These are phyloP conservation scores for Xylaria sp. DNA, from an alignment of 2,329 filamentous ascomycete species.

Conservation along the genomic window DNA sequence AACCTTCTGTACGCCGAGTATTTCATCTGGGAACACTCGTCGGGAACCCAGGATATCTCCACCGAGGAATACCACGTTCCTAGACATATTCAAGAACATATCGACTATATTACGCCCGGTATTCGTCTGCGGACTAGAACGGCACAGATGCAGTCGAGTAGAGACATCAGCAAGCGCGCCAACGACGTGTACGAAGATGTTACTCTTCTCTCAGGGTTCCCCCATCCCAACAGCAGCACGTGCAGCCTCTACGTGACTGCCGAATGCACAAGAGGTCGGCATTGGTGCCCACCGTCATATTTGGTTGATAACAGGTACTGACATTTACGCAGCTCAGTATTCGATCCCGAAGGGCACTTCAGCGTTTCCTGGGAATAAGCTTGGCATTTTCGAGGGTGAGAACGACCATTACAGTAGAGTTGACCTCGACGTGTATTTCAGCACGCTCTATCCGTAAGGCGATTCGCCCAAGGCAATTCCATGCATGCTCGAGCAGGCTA, in stretches of 20 bases:
- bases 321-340: not conserved
- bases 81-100: not conserved
- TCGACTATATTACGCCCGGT: conserved; percentile 1
- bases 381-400: not conserved
- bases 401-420: not conserved
- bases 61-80: not conserved
- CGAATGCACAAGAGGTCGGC: not conserved
- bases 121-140: not conserved
- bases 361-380: not conserved
- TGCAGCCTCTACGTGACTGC: not conserved
- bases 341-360: conserved; percentile 1
- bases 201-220: not conserved
- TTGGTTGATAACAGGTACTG: not conserved
- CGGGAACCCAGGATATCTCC: not conserved
- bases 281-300: not conserved
- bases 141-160: not conserved
- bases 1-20: not conserved
- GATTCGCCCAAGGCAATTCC: not conserved
- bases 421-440: conserved; percentile 1
- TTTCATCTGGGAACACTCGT: conserved; percentile 1
- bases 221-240: not conserved
- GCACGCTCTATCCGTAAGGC: not conserved
- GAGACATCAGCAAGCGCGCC: not conserved
- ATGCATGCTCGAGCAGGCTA: not conserved
- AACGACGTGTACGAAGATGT: not conserved